Conservation (phyloP, 371 early-diverging fungal genomes). For the Mortierella sp. region DNA sequence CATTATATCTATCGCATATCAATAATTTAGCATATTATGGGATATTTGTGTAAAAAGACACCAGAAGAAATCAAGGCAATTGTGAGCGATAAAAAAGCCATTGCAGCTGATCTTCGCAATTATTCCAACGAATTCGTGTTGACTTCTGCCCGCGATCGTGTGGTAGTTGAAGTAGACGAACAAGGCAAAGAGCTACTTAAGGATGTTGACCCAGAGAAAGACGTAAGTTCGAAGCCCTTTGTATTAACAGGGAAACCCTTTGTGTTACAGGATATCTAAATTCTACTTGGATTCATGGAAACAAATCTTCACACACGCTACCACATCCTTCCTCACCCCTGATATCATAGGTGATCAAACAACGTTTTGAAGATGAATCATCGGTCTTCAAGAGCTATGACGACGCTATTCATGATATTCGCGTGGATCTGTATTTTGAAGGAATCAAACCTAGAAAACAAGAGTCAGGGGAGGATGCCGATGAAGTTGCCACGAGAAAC, state of each 20-base stretch:
- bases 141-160: conserved; percentile 57
- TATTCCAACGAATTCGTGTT: conserved; percentile 58
- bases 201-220: conserved; percentile 54
- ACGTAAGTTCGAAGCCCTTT: conserved; percentile 27
- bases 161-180: conserved; percentile 56
- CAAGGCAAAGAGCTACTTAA: conserved; percentile 57
- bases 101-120: conserved; percentile 55
- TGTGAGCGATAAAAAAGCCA: conserved; percentile 51
- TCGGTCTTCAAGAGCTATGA: conserved; percentile 60
- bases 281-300: neutral
- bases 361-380: conserved; percentile 59
- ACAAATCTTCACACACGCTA: neutral
- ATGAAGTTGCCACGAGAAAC: conserved; percentile 27
- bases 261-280: neutral
- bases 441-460: conserved; percentile 49
- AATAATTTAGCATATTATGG: conserved; percentile 51
- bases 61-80: conserved; percentile 57
- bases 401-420: conserved; percentile 61
- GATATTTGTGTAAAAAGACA: conserved; percentile 57
- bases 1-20: neutral
- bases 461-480: conserved; percentile 26
- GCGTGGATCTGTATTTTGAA: conserved; percentile 55
- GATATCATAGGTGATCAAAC: conserved; percentile 55
- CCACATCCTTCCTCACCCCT: neutral
- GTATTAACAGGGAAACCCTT: neutral